These are phyloP conservation scores for Phytophthora megakarya DNA, from an alignment of 352 stramenopile species.

Conservation along the genomic window DNA sequence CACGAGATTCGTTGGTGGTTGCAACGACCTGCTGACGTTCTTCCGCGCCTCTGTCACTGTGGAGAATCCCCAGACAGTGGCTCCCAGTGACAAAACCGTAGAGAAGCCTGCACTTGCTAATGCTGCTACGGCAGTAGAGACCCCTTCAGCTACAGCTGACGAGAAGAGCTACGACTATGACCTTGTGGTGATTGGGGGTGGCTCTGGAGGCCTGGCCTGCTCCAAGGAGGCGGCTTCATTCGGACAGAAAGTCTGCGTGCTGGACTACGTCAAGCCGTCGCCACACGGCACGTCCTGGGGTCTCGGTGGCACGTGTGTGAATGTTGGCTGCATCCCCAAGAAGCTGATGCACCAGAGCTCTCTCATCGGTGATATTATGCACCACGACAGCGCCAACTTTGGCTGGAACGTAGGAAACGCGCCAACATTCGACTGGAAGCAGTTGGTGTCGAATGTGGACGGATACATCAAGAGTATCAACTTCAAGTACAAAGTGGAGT, in stretches of 20 bases:
- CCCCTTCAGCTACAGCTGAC: not conserved
- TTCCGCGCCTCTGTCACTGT: conserved; percentile 56
- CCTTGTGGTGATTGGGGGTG: conserved; percentile 82
- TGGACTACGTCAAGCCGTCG: conserved; percentile 96
- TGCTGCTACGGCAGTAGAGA: not conserved
- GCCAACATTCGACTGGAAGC: conserved; percentile 88
- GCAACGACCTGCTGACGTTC: conserved; percentile 64
- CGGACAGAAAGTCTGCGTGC: conserved; percentile 94
- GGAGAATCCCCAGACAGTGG: conserved; percentile 15
- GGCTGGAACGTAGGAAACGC: conserved; percentile 70
- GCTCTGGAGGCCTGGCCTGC: conserved; percentile 91
- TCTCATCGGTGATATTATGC: conserved; percentile 88
- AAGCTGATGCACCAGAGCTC: conserved; percentile 99
- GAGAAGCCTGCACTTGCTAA: not conserved
- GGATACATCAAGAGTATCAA: conserved; percentile 98
- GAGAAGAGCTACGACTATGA: conserved; percentile 77
- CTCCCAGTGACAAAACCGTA: conserved; percentile 2
- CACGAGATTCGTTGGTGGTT: conserved; percentile 66
- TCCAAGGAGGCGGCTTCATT: conserved; percentile 94
- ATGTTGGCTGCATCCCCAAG: conserved; percentile 99
- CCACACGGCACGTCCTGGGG: conserved; percentile 90
- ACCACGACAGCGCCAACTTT: conserved; percentile 87
- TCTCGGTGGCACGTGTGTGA: conserved; percentile 97
- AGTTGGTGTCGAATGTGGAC: conserved; percentile 93
- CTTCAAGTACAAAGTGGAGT: conserved; percentile 98